Evolutionary conservation across 1,284 basidiomycete species (phyloP).

Genomic region (Inonotus obliquus): DNA sequence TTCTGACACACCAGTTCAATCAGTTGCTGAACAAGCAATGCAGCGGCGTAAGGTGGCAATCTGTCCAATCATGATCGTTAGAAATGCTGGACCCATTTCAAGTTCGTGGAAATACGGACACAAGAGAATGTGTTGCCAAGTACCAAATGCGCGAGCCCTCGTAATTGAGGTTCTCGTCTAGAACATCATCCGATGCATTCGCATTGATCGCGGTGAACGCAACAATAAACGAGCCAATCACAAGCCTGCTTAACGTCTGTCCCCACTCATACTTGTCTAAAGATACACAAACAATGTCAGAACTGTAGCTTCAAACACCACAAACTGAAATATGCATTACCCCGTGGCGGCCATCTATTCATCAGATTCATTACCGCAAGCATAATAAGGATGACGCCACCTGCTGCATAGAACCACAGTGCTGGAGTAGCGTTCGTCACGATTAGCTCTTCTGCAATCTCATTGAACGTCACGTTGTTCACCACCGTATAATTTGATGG

Average conservation of each 20-base stretch:
- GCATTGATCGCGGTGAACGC: slow-evolving; percentile 9
- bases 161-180: slow-evolving; percentile 7
- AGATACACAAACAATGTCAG: too few species aligned
- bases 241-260: slow-evolving; percentile 14
- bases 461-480: slow-evolving; percentile 9
- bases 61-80: background rate
- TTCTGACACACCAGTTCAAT: slow-evolving; percentile 11
- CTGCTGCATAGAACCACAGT: slow-evolving; percentile 13
- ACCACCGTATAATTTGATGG: background rate
- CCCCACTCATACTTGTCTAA: slow-evolving; percentile 18
- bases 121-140: slow-evolving; percentile 10
- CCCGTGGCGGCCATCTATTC: slow-evolving; percentile 3
- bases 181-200: slow-evolving; percentile 5
- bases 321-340: background rate
- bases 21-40: slow-evolving; percentile 8
- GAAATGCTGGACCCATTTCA: background rate
- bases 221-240: slow-evolving; percentile 10
- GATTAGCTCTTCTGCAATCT: slow-evolving; percentile 1
- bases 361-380: slow-evolving; percentile 9
- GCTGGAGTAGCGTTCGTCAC: slow-evolving; percentile 9
- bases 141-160: slow-evolving; percentile 16
- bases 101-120: slow-evolving; percentile 1
- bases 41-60: slow-evolving; percentile 12
- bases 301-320: background rate
- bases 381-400: background rate